Evolutionary conservation across 2,329 filamentous ascomycete genomes (phyloP).

Genomic region (Fusarium sacchari): DNA sequence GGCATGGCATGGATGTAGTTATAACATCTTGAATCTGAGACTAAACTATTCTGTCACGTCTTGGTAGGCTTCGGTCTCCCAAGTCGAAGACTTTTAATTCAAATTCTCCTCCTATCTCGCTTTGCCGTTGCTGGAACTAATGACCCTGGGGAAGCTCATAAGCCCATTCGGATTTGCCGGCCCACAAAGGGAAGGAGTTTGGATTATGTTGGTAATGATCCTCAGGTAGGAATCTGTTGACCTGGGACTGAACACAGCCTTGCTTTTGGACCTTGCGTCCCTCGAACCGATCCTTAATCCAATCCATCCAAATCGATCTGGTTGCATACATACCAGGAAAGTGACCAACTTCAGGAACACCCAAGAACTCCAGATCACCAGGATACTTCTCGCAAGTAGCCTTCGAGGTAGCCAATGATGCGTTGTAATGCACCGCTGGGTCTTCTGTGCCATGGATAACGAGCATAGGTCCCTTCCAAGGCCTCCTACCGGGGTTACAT

Average conservation of each 20-base stretch:
- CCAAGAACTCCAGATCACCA: not conserved
- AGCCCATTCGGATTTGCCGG: not conserved
- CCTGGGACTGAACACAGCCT: not conserved
- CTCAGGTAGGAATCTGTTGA: not conserved
- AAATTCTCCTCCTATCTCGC: not conserved
- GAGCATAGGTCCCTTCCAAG: not conserved
- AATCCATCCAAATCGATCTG: not conserved
- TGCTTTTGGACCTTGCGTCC: not conserved
- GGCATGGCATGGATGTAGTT: not conserved
- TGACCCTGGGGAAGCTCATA: not conserved
- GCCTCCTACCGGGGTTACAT: not conserved
- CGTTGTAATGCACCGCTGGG: not conserved
- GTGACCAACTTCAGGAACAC: not conserved
- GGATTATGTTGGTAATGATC: not conserved
- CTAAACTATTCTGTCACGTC: not conserved
- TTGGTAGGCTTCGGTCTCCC: not conserved
- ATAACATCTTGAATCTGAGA: not conserved
- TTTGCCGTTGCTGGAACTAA: not conserved
- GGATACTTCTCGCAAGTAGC: not conserved
- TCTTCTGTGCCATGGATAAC: not conserved
- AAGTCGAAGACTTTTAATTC: not conserved
- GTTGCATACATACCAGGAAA: not conserved
- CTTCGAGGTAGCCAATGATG: not conserved
- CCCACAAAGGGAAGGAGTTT: not conserved
- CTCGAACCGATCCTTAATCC: not conserved